A percentile compares a stretch with the other conserved stretches of the same genome.
Evolutionary conservation across 371 early-diverging fungal species (phyloP).

Genomic region (Circinella minor): DNA sequence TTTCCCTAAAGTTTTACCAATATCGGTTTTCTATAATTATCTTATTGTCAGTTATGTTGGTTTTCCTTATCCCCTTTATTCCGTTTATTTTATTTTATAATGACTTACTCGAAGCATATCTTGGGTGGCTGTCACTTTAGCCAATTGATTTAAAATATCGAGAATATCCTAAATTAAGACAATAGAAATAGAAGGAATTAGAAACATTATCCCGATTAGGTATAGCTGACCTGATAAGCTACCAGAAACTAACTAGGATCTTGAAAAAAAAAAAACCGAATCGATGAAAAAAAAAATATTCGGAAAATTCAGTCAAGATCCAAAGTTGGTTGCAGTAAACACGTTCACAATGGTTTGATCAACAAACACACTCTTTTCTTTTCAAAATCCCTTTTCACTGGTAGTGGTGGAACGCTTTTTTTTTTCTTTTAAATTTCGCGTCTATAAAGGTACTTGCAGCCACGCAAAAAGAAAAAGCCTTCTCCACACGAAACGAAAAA

Average conservation of each 20-base stretch:
- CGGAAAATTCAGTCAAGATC: slow-evolving; percentile 3
- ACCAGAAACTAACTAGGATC: not conserved
- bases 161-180: slow-evolving; percentile 27
- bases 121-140: slow-evolving; percentile 34
- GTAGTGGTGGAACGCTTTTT: no score
- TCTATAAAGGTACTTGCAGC: not conserved
- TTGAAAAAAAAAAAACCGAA: not conserved
- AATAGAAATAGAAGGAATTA: not conserved
- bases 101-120: slow-evolving; percentile 35
- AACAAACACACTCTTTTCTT: no score
- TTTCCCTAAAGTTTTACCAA: slow-evolving; percentile 78
- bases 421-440: not conserved
- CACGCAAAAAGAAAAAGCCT: not conserved
- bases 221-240: not conserved
- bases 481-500: not conserved
- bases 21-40: slow-evolving; percentile 64
- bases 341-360: no score
- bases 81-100: not conserved
- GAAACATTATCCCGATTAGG: slow-evolving; percentile 4
- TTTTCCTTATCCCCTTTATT: not conserved
- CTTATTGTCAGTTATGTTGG: not conserved
- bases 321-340: not conserved
- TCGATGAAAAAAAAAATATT: not conserved
- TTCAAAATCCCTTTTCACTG: no score
- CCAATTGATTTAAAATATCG: slow-evolving; percentile 30